Evolutionary conservation across 139 green algal species (phyloP), one percentile per base, ranked within the genome.

Genomic region (Auxenochlorella pyrenoidosa): DNA sequence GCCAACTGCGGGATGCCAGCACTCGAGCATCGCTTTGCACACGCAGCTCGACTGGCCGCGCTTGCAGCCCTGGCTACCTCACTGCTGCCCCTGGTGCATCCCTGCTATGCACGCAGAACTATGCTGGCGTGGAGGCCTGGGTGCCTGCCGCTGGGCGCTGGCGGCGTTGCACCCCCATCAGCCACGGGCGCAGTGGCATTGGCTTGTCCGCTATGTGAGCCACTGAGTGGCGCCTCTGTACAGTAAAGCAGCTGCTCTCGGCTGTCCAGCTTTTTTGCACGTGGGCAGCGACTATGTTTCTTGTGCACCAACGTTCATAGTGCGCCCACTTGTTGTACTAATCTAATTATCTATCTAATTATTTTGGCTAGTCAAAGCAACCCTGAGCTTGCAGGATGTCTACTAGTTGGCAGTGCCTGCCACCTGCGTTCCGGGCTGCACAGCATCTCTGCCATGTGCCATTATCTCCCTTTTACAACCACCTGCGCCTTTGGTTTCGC

Each of bases 141-240:
- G 66, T 85, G 38, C 83, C 87, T 5, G 84, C 81, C 54, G 88
- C 90, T 30, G 89, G 86, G 34, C 59, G 68, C 28, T 95, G 93
- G 92, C 75, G 90, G 70, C 34, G 21, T 4, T 92, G 90, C 47
- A 82, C 86, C 22, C 68, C 88, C 5, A 82, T 95, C 83, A 77
- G 70, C 16, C 86, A 87, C 22, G 91, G 84, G 41, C 83, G 93
- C 71, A 94, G 91, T 47, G 91, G 93, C 71, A 94, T 90, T 47
- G 90, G 91, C n/a, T 84, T 96, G 81, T 88, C 86, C 6, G 82
- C 54, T 13, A 63, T 13, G 54, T 63, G 18, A 94, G 73, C 85
- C 89, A 43, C 87, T n/a, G n/a, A n/a, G n/a, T n/a, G n/a, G n/a
- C n/a, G n/a, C n/a, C 86, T 24, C 65, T 93, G 47, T 96, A 77